Conservation (phyloP, 1,284 basidiomycete species). For the Leccinum pachyderme region DNA sequence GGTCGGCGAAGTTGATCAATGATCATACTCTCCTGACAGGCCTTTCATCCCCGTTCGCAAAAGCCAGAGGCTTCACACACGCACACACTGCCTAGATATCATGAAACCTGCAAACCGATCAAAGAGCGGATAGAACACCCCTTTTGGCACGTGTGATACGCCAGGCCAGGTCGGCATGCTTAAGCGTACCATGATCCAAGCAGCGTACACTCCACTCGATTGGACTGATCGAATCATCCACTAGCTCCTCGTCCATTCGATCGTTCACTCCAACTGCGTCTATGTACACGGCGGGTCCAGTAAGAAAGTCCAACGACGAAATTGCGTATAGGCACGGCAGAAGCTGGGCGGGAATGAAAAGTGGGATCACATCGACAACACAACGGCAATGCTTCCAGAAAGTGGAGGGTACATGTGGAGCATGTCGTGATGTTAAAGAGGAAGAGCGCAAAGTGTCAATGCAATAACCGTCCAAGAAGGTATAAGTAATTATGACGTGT, state of each 20-base stretch:
- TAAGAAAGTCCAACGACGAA: neutral
- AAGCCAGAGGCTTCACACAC: neutral
- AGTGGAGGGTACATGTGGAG: neutral
- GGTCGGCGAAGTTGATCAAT: neutral
- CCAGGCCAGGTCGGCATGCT: neutral
- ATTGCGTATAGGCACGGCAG: neutral
- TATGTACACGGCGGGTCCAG: conserved; percentile 1
- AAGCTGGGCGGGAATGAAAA: conserved; percentile 22
- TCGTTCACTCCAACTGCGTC: neutral
- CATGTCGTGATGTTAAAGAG: neutral
- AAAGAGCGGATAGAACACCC: neutral
- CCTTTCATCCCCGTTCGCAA: neutral
- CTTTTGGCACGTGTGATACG: neutral
- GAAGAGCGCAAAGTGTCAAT: conserved; percentile 5
- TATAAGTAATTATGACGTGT: conserved; percentile 7
- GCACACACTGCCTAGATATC: neutral
- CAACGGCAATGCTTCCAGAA: neutral
- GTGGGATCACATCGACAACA: neutral
- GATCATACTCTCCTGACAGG: neutral
- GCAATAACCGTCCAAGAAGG: conserved; percentile 14
- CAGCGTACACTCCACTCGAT: neutral
- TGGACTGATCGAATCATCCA: neutral
- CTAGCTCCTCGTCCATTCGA: neutral
- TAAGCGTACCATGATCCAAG: neutral
- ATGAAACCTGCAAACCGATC: neutral